Percentiles rank a stretch among this genome's conserved stretches.
phyloP scores from a whole-genome alignment of 805 yeast species.

The Phaffomyces antillensis region DNA sequence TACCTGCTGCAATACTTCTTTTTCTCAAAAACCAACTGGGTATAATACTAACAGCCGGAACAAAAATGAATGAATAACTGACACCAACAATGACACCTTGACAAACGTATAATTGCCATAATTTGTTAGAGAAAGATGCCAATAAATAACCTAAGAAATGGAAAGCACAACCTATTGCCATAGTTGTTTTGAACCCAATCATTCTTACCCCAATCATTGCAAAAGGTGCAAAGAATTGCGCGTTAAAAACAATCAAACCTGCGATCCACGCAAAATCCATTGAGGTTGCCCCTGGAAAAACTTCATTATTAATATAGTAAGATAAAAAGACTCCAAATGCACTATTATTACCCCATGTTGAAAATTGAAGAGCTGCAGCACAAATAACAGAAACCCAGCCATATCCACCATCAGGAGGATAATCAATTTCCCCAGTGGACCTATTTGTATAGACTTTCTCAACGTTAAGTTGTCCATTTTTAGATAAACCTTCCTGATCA shows the following conservation, averaged over 20 bases:
- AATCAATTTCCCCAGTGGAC: constrained; percentile 27
- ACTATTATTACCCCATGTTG: constrained; percentile 66
- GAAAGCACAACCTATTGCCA: constrained; percentile 40
- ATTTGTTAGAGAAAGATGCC: constrained; percentile 49
- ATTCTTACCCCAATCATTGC: constrained; percentile 39
- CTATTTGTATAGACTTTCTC: constrained; percentile 30
- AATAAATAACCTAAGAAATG: constrained; percentile 51
- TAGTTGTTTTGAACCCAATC: constrained; percentile 42
- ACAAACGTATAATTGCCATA: constrained; percentile 63
- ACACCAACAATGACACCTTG: constrained; percentile 62
- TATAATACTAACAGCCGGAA: constrained; percentile 51
- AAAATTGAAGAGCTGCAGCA: constrained; percentile 42
- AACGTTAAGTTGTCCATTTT: constrained; percentile 6
- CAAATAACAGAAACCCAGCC: constrained; percentile 60
- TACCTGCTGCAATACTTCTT: constrained; percentile 48
- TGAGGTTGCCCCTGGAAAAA: constrained; percentile 47
- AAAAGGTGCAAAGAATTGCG: constrained; percentile 57
- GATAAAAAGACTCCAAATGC: constrained; percentile 55
- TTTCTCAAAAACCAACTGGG: constrained; percentile 68
- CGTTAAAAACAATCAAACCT: constrained; percentile 50
- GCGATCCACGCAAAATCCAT: constrained; percentile 62
- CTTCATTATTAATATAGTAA: constrained; percentile 42
- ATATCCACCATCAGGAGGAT: constrained; percentile 59
- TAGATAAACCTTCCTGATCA: not conserved
- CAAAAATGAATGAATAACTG: constrained; percentile 42